Conservation (phyloP, 192 early-diverging fungal species). For the Geosiphon pyriformis region DNA sequence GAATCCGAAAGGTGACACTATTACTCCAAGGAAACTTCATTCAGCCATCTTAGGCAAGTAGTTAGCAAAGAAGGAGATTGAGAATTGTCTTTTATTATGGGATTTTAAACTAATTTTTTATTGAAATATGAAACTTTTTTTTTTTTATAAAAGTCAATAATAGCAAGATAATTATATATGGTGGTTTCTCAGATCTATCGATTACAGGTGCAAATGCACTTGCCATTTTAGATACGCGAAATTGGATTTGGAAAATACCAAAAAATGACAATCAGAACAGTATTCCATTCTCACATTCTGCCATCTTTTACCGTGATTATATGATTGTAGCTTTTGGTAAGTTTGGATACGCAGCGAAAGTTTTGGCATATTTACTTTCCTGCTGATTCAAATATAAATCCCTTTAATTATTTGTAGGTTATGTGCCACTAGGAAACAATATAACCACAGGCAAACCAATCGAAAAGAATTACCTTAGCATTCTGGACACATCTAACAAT, state of each 20-base stretch:
- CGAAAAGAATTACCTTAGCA: no score
- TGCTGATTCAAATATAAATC: no score
- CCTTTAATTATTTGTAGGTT: no score
- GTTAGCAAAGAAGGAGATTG: not conserved
- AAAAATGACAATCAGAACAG: not conserved
- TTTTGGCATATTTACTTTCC: no score
- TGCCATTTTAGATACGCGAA: not conserved
- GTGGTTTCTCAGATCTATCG: not conserved
- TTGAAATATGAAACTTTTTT: not conserved
- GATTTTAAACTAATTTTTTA: no score
- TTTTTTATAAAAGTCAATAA: not conserved
- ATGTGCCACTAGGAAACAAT: no score
- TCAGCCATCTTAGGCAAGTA: not conserved
- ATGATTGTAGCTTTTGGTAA: not conserved
- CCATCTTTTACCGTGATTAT: not conserved
- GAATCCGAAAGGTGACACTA: not conserved
- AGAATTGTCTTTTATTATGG: not conserved
- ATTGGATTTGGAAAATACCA: not conserved
- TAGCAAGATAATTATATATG: not conserved
- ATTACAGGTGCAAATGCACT: not conserved
- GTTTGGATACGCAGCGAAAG: no score
- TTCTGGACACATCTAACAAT: no score
- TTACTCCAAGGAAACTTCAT: not conserved
- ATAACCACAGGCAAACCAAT: no score
- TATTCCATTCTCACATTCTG: not conserved